These are phyloP conservation scores for Podila minutissima DNA, from an alignment of 192 early-diverging fungal species.

Conservation along the genomic window DNA sequence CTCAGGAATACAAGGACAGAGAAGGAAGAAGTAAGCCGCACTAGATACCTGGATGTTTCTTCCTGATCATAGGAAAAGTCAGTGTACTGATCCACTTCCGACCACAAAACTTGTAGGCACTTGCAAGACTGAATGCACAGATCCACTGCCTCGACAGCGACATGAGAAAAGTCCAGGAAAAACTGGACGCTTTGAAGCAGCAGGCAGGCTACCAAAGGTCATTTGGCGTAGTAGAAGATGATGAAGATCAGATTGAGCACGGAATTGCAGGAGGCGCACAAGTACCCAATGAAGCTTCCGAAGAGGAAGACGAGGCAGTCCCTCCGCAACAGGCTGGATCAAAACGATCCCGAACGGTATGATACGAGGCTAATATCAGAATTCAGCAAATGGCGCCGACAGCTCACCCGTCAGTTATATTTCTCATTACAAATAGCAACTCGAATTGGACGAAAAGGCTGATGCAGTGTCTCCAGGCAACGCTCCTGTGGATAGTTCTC, in stretches of 20 bases:
- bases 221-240: conserved; percentile 36
- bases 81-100: not conserved
- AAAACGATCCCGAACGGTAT: conserved; percentile 11
- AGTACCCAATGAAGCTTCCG: conserved; percentile 47
- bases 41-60: not conserved
- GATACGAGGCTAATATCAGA: not conserved
- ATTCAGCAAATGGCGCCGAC: not conserved
- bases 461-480: conserved; percentile 8
- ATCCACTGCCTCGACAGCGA: conserved; percentile 60
- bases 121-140: conserved; percentile 50
- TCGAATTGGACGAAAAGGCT: conserved; percentile 32
- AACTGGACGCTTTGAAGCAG: conserved; percentile 49
- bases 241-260: conserved; percentile 31
- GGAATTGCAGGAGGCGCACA: conserved; percentile 24
- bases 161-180: conserved; percentile 40
- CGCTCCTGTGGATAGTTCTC: conserved; percentile 13
- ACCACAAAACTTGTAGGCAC: conserved; percentile 28
- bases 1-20: conserved; percentile 65
- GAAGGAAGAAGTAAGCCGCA: conserved; percentile 59
- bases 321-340: conserved; percentile 27
- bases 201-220: conserved; percentile 13
- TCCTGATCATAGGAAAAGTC: not conserved
- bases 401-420: not conserved
- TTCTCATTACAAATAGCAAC: conserved; percentile 13
- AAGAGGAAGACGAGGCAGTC: conserved; percentile 50